Evolutionary conservation across 768 basidiomycete genomes (phyloP), one percentile per base, ranked within the genome.

Genomic region (Guyanaporus albipodus): DNA sequence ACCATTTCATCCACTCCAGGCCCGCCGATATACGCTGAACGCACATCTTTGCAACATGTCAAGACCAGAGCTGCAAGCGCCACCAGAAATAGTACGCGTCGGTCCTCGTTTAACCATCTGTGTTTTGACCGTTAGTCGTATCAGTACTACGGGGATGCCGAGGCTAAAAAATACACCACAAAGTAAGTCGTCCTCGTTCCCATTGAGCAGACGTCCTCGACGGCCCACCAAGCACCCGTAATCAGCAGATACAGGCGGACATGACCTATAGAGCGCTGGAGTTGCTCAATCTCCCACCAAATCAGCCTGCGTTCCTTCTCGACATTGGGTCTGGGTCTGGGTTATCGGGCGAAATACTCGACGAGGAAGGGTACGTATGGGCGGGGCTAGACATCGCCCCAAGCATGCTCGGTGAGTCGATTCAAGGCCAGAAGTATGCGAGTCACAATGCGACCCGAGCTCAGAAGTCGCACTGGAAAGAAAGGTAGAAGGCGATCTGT

Each of bases 271-370:
- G 96, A 55, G 94, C 94, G 2, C 71, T 99, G 27, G 96, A 98
- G 64, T 75, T 99, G 10, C 75, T 98, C 34, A 87, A 83, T 55
- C 69, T 97, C 29, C 85, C 92, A 9, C 76, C 77, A 38, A 86
- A 83, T 37, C 75, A 91, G 48, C 81, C 93, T 0, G 85, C 88
- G 0, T 89, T 87, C 60, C 70, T 99, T 14, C 78, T 98, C 27
- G 96, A 99, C 64, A 92, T 99, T 46, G 96, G 96, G 2, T 98
- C 94, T 60, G 96, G 96, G 15, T 91, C 88, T n/a, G 96, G 96
- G 3, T 69, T 99, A 17, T 93, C 90, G 19, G 96, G 96, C 1
- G 94, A 97, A 71, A 92, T 98, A 57, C 72, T 99, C 42, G 92
- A 95, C 51, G 93, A 98, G 58, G 85, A 91, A 58, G 94, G 96